Base-by-base conservation (phyloP, 1,139 yeast species). In the Zhuliangozyma blackwelliae region DNA sequence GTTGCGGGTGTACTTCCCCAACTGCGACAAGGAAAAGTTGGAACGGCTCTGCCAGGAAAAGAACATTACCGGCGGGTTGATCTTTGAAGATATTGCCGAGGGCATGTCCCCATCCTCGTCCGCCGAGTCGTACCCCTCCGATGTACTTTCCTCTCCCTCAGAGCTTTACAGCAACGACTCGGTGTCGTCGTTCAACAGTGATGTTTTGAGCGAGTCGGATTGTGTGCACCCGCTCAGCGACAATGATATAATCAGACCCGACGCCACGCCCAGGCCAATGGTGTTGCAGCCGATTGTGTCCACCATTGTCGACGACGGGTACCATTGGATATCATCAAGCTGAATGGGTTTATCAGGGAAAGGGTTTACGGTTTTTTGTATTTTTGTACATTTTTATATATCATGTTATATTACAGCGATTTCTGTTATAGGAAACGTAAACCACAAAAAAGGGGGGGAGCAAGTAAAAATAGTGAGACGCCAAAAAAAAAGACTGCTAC, bases 1-100 rank as follows among this genome's bases (percentile, higher is more conserved):
- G 21, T 58, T 76, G 31, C 58, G 78, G 43, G 71, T 79, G 32
- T 76, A 72, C 50, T 79, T 79, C 51, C 79, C 83, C 22, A 79
- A 78, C 51, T 69, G 79, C 46, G 82, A 78, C 43, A 58, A 63
- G 11, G 54, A 49, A 12, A 77, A 72, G 49, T 63, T 79, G 52
- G 82, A 77, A 50, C 43, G 44, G 13, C 56, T 79, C 36, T 57
- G 79, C 43, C 50, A 63, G 34, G 85, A 79, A 31, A 61, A 72
- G 40, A 73, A 70, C 28, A 68, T 79, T 10, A 51, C 65, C 7
- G 69, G 72, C 23, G 85, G 84, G 1, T 56, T 68, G 23, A 73
- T 76, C 10, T 57, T 61, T 42, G 65, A 64, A 40, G 68, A 60
- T 36, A 35, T 11, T 19, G 20, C 27, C 6, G 28, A 33, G 3